Evolutionary conservation across 176 grass and related monocot species (phyloP).

Genomic region (sorghum (Sorghum bicolor)): Sorghum_bicolor_NCBIv3 NC_012876.2:59108001-59108500

Average conservation of each 20-base stretch:
- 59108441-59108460: too few species aligned
- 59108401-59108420: too few species aligned
- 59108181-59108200: not conserved
- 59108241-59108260: constrained; percentile 6
- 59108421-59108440: too few species aligned
- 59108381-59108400: too few species aligned
- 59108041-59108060: too few species aligned
- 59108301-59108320: not conserved
- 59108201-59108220: not conserved
- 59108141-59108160: not conserved
- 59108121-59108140: not conserved
- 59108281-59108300: not conserved
- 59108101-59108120: not conserved
- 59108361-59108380: not conserved
- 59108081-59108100: too few species aligned
- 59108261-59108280: not conserved
- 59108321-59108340: not conserved
- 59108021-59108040: too few species aligned
- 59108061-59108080: too few species aligned
- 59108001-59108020: too few species aligned
- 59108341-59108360: not conserved
- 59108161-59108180: not conserved
- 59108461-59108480: too few species aligned
- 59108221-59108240: not conserved
- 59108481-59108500: too few species aligned